These are phyloP conservation scores for Guillardia theta DNA, from an alignment of 78 protist genomes.

Conservation along the genomic window DNA sequence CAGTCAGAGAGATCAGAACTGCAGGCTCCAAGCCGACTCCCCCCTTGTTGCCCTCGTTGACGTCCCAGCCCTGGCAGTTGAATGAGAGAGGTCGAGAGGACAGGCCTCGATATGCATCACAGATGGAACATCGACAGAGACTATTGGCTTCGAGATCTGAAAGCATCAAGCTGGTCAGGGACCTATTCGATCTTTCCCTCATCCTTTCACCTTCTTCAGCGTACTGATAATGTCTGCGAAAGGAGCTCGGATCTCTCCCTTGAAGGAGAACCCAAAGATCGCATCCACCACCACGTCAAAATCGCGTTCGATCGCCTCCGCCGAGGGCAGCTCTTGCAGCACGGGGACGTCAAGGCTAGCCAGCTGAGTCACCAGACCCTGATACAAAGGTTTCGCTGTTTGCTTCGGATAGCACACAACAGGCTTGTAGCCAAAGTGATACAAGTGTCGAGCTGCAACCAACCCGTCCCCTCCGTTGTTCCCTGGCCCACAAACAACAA, in stretches of 20 bases:
- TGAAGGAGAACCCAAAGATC: constrained; percentile 13
- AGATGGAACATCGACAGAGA: constrained; percentile 81
- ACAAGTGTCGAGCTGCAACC: constrained; percentile 17
- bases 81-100: background rate
- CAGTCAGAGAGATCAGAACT: constrained; percentile 72
- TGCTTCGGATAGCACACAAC: background rate
- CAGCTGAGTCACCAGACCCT: background rate
- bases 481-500: background rate
- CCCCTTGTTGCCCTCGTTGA: constrained; percentile 63
- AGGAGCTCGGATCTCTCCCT: background rate
- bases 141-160: no score
- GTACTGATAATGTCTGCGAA: background rate
- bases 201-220: background rate
- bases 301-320: background rate
- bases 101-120: background rate
- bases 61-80: constrained; percentile 79
- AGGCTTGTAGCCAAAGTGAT: background rate
- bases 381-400: background rate
- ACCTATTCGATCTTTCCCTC: no score
- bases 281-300: background rate
- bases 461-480: constrained; percentile 28
- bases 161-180: no score
- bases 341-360: background rate
- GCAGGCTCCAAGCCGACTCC: background rate
- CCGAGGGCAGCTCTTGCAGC: background rate